phyloP scores from a whole-genome alignment of 2,329 filamentous ascomycete genomes.

The Colletotrichum chrysophilum region DNA sequence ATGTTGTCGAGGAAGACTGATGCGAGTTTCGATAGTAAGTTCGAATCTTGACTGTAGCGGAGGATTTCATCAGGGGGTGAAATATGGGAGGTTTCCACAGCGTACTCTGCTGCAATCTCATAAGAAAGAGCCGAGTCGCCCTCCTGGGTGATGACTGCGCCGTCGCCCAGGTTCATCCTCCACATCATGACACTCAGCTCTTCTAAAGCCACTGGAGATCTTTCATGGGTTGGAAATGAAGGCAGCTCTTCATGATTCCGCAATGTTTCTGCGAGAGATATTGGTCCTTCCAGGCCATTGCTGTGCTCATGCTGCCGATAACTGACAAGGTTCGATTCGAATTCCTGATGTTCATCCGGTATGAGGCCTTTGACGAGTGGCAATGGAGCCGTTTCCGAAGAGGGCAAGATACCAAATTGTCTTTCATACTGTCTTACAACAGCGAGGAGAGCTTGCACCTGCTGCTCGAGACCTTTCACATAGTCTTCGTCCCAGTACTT shows the following conservation, averaged over 20 bases:
- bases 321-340: background rate
- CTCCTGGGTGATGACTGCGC: background rate
- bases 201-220: background rate
- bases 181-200: background rate
- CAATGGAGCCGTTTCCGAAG: background rate
- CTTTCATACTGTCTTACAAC: background rate
- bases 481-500: background rate
- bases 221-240: background rate
- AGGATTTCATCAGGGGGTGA: background rate
- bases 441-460: background rate
- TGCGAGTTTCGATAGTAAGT: background rate
- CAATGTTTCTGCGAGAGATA: background rate
- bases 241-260: background rate
- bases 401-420: background rate
- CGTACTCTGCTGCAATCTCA: background rate
- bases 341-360: background rate
- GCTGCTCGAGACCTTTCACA: background rate
- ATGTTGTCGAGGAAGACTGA: background rate
- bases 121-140: background rate
- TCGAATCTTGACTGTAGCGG: background rate
- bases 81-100: background rate
- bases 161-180: background rate
- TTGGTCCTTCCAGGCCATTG: background rate
- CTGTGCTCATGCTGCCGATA: background rate
- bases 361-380: background rate